phyloP scores from a whole-genome alignment of 2,329 filamentous ascomycete species.

The Graphiopsis chlorocephala region DNA sequence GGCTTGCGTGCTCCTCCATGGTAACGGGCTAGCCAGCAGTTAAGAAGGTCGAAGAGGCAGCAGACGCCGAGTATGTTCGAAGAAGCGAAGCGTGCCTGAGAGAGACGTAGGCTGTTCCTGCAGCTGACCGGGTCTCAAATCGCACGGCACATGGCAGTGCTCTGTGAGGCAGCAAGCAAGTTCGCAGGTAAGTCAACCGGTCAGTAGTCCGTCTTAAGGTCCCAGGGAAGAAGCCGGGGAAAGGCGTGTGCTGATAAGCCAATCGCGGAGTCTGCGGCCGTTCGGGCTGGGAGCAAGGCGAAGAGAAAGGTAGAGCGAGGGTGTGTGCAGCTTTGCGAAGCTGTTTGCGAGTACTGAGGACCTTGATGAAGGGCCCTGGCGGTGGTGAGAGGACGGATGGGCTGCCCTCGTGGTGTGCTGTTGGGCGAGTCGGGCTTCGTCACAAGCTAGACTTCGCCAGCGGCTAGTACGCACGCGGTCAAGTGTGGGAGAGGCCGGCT shows the following conservation, averaged over 20 bases:
- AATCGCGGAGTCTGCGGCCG: constrained; percentile 3
- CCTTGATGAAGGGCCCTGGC: constrained; percentile 10
- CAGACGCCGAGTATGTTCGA: background rate
- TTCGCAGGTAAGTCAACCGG: constrained; percentile 8
- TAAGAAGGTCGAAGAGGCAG: background rate
- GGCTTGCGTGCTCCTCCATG: constrained; percentile 18
- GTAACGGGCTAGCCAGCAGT: constrained; percentile 1
- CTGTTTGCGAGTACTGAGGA: background rate
- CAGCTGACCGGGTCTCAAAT: constrained; percentile 14
- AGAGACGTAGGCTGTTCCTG: constrained; percentile 6
- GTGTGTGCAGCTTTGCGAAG: constrained; percentile 12
- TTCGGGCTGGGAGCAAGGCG: background rate
- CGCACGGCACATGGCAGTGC: constrained; percentile 15
- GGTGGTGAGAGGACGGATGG: background rate
- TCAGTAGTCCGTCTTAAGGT: background rate
- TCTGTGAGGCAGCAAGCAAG: constrained; percentile 11
- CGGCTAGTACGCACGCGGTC: constrained; percentile 9
- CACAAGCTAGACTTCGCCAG: constrained; percentile 3
- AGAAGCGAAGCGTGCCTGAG: constrained; percentile 4
- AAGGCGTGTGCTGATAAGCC: constrained; percentile 14
- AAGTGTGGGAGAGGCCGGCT: constrained; percentile 2
- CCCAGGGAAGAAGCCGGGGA: background rate
- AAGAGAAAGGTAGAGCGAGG: background rate
- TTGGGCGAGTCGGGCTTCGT: constrained; percentile 5
- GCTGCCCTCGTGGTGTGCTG: constrained; percentile 7